Conservation (phyloP, 139 green algal species). For the Cymbomonas tetramitiformis region DNA sequence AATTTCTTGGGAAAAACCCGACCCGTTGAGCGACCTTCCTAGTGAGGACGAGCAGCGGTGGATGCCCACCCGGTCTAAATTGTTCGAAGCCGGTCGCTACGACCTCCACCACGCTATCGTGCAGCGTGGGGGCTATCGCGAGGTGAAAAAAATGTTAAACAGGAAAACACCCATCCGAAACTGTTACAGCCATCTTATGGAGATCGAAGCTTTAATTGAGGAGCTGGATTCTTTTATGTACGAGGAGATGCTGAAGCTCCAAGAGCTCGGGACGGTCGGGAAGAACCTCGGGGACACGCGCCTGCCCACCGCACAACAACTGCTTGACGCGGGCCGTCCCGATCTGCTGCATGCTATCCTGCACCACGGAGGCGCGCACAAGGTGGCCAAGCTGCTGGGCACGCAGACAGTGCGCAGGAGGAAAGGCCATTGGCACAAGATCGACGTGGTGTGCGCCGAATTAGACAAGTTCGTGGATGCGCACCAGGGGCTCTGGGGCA, state of each 20-base stretch:
- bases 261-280: background rate
- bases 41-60: background rate
- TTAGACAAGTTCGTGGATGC: too few relatives aligned
- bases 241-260: background rate
- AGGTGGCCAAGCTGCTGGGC: background rate
- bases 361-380: background rate
- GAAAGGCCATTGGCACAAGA: too few relatives aligned
- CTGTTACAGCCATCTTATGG: slow-evolving; percentile 4
- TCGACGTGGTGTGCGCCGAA: too few relatives aligned
- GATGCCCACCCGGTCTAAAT: slow-evolving; percentile 2
- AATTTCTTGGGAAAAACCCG: too few relatives aligned
- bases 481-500: too few relatives aligned
- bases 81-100: slow-evolving; percentile 4
- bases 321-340: background rate
- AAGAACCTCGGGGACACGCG: background rate
- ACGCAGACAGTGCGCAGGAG: background rate
- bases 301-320: background rate
- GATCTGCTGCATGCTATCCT: slow-evolving; percentile 1
- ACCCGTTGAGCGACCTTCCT: too few relatives aligned
- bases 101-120: slow-evolving; percentile 14
- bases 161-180: background rate
- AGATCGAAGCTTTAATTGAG: background rate
- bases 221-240: slow-evolving; percentile 1
- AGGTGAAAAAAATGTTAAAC: background rate
- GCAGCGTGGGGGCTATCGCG: background rate